phyloP scores from a whole-genome alignment of 2,329 filamentous ascomycete species.

The Westerdykella sp. region DNA sequence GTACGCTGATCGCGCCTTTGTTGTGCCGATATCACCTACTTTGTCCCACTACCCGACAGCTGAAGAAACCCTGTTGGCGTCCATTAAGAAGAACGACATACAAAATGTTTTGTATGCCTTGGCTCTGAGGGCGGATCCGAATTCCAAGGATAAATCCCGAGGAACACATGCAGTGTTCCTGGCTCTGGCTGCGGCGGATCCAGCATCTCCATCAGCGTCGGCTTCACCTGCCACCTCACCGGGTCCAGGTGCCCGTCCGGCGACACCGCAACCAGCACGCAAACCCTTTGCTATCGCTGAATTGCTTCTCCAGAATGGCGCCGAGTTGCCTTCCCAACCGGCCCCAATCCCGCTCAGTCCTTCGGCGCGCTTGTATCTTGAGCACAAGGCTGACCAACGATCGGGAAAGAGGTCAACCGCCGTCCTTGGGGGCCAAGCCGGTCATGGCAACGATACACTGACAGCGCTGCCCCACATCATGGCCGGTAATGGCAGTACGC shows the following conservation, averaged over 20 bases:
- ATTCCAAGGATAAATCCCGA: slow-evolving; percentile 69
- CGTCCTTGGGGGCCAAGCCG: slow-evolving; percentile 46
- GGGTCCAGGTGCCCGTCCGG: slow-evolving; percentile 36
- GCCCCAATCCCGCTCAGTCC: slow-evolving; percentile 79
- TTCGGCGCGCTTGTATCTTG: slow-evolving; percentile 75
- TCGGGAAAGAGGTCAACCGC: slow-evolving; percentile 35
- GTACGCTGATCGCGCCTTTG: slow-evolving; percentile 77
- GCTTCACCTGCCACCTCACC: slow-evolving; percentile 41
- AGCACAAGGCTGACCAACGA: slow-evolving; percentile 59
- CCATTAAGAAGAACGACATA: slow-evolving; percentile 94
- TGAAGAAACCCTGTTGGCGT: slow-evolving; percentile 83
- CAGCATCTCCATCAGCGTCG: slow-evolving; percentile 61
- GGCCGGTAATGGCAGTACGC: slow-evolving; percentile 37
- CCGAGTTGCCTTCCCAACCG: slow-evolving; percentile 68
- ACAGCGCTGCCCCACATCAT: slow-evolving; percentile 54
- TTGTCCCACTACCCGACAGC: slow-evolving; percentile 70
- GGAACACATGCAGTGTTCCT: slow-evolving; percentile 86
- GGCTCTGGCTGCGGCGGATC: slow-evolving; percentile 86
- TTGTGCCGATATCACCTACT: slow-evolving; percentile 70
- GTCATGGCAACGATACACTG: slow-evolving; percentile 51
- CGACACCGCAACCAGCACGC: slow-evolving; percentile 37
- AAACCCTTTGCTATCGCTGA: slow-evolving; percentile 81
- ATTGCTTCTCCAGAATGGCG: slow-evolving; percentile 86
- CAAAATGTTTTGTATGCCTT: slow-evolving; percentile 88
- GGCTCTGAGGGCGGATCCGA: slow-evolving; percentile 79